phyloP scores from a whole-genome alignment of 2,329 filamentous ascomycete species.

The Hymenoscyphus infarciens region DNA sequence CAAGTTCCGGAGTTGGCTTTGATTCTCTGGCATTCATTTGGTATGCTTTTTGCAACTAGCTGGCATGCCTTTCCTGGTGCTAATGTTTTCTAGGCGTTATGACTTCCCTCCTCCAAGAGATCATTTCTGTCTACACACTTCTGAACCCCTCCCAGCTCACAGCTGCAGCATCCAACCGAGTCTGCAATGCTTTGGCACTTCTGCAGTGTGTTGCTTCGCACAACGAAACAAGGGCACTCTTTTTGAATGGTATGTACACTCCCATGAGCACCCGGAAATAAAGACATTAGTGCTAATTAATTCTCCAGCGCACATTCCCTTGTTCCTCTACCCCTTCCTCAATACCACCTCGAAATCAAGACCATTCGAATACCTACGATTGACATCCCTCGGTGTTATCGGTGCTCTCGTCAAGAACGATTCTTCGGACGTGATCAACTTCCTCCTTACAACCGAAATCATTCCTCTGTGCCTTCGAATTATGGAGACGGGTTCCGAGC shows the following conservation, averaged over 20 bases:
- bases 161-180: constrained; percentile 92
- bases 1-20: constrained; percentile 94
- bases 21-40: constrained; percentile 98
- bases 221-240: constrained; percentile 90
- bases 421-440: constrained; percentile 97
- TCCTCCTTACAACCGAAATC: constrained; percentile 95
- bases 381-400: constrained; percentile 94
- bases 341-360: constrained; percentile 98
- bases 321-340: constrained; percentile 96
- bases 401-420: constrained; percentile 98
- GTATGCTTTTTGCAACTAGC: constrained; percentile 47
- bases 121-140: constrained; percentile 96
- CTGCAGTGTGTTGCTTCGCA: constrained; percentile 97
- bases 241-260: constrained; percentile 72
- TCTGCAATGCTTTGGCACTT: constrained; percentile 94
- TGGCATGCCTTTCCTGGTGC: constrained; percentile 20
- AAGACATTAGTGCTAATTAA: constrained; percentile 18
- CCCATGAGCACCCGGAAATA: not conserved
- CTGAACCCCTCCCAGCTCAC: constrained; percentile 96
- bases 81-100: constrained; percentile 70
- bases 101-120: constrained; percentile 95
- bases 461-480: constrained; percentile 96
- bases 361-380: constrained; percentile 93
- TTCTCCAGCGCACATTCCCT: constrained; percentile 82
- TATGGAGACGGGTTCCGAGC: constrained; percentile 97